phyloP scores from a whole-genome alignment of 768 basidiomycete species.

The Pulveroboletus sp. region DNA sequence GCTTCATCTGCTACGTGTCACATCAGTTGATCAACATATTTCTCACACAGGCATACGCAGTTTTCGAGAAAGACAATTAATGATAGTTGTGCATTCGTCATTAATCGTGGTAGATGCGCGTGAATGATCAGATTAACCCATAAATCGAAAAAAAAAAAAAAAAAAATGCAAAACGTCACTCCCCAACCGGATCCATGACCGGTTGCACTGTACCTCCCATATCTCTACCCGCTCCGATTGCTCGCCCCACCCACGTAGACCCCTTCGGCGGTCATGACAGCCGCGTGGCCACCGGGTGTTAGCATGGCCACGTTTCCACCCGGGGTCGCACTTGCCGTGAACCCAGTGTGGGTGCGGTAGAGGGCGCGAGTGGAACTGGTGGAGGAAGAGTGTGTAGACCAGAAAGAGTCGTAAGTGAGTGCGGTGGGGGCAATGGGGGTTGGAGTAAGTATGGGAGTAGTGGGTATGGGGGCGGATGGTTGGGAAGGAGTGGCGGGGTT shows the following conservation, averaged over 20 bases:
- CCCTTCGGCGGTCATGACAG: conserved; percentile 30
- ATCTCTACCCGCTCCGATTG: neutral
- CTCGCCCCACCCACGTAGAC: conserved; percentile 28
- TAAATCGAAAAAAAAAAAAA: conserved; percentile 4
- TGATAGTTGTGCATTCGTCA: neutral
- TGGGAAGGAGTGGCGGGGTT: neutral
- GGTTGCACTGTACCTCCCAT: neutral
- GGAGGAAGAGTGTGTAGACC: conserved; percentile 47
- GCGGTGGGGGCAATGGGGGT: conserved; percentile 20
- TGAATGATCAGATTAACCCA: conserved; percentile 24
- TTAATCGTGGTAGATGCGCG: conserved; percentile 19
- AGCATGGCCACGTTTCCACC: conserved; percentile 30
- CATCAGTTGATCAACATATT: too few relatives aligned
- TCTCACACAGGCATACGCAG: too few relatives aligned
- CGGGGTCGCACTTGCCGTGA: conserved; percentile 22
- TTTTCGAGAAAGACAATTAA: neutral
- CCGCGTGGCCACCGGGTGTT: conserved; percentile 28
- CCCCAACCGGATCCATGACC: neutral
- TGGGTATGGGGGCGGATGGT: neutral
- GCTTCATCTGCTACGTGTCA: too few relatives aligned
- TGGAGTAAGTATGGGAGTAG: conserved; percentile 2
- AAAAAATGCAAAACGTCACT: neutral
- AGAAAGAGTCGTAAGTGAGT: conserved; percentile 60
- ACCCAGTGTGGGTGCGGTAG: conserved; percentile 29
- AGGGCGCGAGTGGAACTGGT: conserved; percentile 24